Evolutionary conservation across 176 grass and related monocot species (phyloP).

Genomic region (Musa acuminata): DNA sequence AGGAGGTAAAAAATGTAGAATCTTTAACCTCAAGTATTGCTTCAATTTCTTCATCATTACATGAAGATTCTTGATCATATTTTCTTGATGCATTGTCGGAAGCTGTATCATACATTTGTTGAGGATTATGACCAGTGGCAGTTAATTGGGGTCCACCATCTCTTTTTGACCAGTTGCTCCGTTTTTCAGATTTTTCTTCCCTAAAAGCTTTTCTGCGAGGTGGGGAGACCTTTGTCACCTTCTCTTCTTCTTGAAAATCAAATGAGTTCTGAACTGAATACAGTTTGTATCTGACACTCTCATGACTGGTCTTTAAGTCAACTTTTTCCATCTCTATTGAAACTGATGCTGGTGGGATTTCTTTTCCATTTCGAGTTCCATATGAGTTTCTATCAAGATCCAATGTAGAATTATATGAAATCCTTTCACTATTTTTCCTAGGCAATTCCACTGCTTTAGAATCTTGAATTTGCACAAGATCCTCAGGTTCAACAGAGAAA

Average conservation of each 20-base stretch:
- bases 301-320: constrained; percentile 11
- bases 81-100: not conserved
- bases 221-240: constrained; percentile 17
- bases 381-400: constrained; percentile 23
- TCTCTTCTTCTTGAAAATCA: constrained; percentile 19
- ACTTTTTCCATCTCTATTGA: constrained; percentile 16
- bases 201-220: constrained; percentile 14
- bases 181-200: constrained; percentile 17
- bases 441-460: constrained; percentile 10
- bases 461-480: constrained; percentile 27
- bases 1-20: not conserved
- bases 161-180: constrained; percentile 10
- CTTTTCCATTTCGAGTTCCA: constrained; percentile 29
- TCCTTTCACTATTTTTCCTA: constrained; percentile 16
- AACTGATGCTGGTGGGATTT: constrained; percentile 12
- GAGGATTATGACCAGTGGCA: not conserved
- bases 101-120: constrained; percentile 1
- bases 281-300: not conserved
- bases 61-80: constrained; percentile 29
- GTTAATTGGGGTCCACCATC: constrained; percentile 6
- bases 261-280: constrained; percentile 9
- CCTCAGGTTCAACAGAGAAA: constrained; percentile 17
- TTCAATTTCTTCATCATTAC: constrained; percentile 31
- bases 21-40: constrained; percentile 39
- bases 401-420: constrained; percentile 8